Evolutionary conservation across 225 moss, liverwort and hornwort genomes (phyloP).

Genomic region (Bryoerythrophyllum caledonicum): DNA sequence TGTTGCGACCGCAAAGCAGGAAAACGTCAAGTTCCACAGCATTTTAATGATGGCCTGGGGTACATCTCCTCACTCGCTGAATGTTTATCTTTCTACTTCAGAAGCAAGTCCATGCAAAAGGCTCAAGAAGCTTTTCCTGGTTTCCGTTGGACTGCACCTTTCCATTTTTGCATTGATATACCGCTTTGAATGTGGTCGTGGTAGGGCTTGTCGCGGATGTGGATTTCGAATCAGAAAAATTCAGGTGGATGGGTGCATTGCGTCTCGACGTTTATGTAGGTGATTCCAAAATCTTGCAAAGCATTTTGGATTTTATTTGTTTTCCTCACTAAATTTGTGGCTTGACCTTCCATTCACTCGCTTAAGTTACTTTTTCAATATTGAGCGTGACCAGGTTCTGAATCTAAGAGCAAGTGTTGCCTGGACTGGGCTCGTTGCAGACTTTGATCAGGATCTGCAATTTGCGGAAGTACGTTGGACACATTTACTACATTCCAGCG

Average conservation of each 20-base stretch:
- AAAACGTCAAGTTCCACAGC: constrained; percentile 79
- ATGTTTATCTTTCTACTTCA: neutral
- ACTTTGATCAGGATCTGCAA: constrained; percentile 69
- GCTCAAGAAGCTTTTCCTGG: neutral
- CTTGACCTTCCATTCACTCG: constrained; percentile 4
- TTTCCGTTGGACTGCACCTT: neutral
- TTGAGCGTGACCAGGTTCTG: neutral
- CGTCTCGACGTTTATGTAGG: constrained; percentile 88
- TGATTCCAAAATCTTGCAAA: constrained; percentile 18
- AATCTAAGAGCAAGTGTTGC: constrained; percentile 11
- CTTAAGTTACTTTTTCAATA: neutral
- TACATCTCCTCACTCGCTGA: constrained; percentile 35
- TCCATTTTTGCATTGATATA: neutral
- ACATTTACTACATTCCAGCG: constrained; percentile 86
- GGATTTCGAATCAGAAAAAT: constrained; percentile 88
- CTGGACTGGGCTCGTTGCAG: constrained; percentile 38
- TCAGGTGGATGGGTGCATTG: constrained; percentile 70
- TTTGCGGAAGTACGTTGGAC: constrained; percentile 80
- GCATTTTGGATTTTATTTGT: neutral
- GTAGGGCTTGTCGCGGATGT: constrained; percentile 87
- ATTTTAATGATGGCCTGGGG: constrained; percentile 96
- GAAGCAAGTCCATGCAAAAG: neutral
- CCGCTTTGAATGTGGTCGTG: constrained; percentile 24
- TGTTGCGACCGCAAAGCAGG: constrained; percentile 78
- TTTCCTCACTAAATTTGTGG: neutral